Evolutionary conservation across 163 green algal genomes (phyloP).

Genomic region (Trebouxia gelatinosa): DNA sequence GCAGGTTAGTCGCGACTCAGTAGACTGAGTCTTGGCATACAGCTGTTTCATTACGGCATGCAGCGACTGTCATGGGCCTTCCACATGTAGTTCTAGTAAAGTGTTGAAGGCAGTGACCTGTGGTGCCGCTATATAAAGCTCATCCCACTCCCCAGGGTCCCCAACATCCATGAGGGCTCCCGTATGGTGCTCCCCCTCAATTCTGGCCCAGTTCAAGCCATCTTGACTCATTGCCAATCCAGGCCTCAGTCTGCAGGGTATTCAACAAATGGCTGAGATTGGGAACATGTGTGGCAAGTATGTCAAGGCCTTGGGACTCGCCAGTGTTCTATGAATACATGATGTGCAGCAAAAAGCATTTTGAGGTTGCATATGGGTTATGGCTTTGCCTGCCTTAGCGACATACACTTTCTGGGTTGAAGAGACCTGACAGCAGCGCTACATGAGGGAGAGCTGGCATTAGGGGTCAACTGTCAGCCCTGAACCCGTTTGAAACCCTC

Average conservation of each 20-base stretch:
- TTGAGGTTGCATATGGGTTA: background rate
- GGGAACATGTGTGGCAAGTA: too few relatives aligned
- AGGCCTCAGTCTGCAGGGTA: constrained; percentile 54
- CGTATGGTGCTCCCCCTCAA: constrained; percentile 94
- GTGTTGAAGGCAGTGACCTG: constrained; percentile 75
- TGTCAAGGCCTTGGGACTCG: background rate
- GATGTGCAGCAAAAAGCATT: background rate
- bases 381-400: background rate
- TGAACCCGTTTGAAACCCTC: too few relatives aligned
- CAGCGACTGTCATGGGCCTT: too few relatives aligned
- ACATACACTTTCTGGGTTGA: background rate
- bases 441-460: too few relatives aligned
- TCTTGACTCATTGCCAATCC: constrained; percentile 93
- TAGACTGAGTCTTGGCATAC: too few relatives aligned
- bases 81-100: too few relatives aligned
- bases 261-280: background rate
- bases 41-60: too few relatives aligned
- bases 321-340: background rate
- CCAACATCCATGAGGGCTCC: constrained; percentile 91
- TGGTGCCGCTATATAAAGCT: constrained; percentile 70
- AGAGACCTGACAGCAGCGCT: background rate
- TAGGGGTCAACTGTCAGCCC: too few relatives aligned
- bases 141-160: constrained; percentile 78
- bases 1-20: too few relatives aligned
- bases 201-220: constrained; percentile 89